Base-by-base conservation (phyloP, 202 grass and related monocot species). In the Carex arenaria region DNA sequence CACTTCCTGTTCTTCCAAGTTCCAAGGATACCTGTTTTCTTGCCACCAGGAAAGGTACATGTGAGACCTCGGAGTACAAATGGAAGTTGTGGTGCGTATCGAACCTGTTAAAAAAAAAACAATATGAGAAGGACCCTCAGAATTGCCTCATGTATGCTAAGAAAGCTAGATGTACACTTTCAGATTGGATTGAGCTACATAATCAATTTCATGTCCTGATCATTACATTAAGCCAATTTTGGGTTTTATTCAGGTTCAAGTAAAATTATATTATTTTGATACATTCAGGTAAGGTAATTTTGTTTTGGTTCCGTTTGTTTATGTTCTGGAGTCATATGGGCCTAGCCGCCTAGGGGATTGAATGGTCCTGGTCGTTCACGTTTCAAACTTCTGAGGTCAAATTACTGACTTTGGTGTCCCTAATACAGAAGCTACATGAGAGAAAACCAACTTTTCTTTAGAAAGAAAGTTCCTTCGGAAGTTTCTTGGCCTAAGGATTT, bases 1-100 rank as follows among this genome's bases (percentile, higher is more conserved):
- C 95, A 60, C 95, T 95, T 71, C 93, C 92, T 23, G 93, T 98
- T 89, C 95, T 91, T 87, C 92, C 95, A 51, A 98, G 93, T 91
- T 87, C 92, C 95, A 51, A 98, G 93, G 80, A 98, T 98, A 36
- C 95, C 93, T 0, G 93, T 98, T 87, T 95, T 98, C 91, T 81
- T 87, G 22, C 88, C 93, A 55, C 95, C 91, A 61, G 89, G 89
- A 43, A 98, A 98, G 22, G 80, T 90, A 77, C 92, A 89, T 45
- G 93, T 90, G 49, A 98, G 89, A 45, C 93, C 95, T 67, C 86
- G 93, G 15, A 98, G 83, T 76, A 98, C 95, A 81, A 98, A 93
- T 83, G 95, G 95, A 67, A 98, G 66, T 14, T 98, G 90, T 4
- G 86, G 89, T 40, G 87, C 86, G 70, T 98, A 98, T 68, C 85